Conservation (phyloP, 1,139 yeast species). For the Pichia sp. region DNA sequence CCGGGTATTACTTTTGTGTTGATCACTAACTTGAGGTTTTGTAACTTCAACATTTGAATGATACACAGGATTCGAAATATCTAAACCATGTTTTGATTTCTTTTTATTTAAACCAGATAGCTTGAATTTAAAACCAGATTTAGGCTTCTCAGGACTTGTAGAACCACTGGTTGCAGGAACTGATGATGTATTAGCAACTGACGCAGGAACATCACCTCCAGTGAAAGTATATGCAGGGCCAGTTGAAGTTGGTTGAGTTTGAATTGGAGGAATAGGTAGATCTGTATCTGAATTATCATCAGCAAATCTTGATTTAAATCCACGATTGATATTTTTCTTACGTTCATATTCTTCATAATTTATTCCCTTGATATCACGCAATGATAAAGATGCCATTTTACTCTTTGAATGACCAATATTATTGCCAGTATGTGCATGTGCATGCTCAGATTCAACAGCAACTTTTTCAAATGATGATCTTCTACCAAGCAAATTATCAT, state of each 20-base stretch:
- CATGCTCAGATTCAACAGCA: slow-evolving; percentile 24
- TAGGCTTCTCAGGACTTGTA: background rate
- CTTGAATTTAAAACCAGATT: slow-evolving; percentile 10
- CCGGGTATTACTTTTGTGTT: background rate
- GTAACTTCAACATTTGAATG: background rate
- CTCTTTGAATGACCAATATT: background rate
- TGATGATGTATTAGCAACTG: no score
- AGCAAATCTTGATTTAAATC: slow-evolving; percentile 43
- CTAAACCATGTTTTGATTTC: slow-evolving; percentile 2
- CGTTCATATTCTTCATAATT: slow-evolving; percentile 12
- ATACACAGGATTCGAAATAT: background rate
- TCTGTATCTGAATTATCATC: slow-evolving; percentile 52
- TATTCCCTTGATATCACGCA: slow-evolving; percentile 20
- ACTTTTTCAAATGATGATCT: slow-evolving; percentile 53
- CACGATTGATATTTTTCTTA: slow-evolving; percentile 3
- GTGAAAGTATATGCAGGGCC: background rate
- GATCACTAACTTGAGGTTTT: background rate
- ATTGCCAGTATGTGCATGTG: background rate
- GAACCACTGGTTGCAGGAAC: background rate
- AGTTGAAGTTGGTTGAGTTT: slow-evolving; percentile 7
- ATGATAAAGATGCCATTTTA: slow-evolving; percentile 18
- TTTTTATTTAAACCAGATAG: slow-evolving; percentile 3
- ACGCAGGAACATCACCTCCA: background rate
- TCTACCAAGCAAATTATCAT: slow-evolving; percentile 11
- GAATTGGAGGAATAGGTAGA: slow-evolving; percentile 17